Percentiles rank a stretch among this genome's conserved stretches.
Conservation (phyloP, 176 grass and related monocot species). For the Ensete ventricosum region DNA sequence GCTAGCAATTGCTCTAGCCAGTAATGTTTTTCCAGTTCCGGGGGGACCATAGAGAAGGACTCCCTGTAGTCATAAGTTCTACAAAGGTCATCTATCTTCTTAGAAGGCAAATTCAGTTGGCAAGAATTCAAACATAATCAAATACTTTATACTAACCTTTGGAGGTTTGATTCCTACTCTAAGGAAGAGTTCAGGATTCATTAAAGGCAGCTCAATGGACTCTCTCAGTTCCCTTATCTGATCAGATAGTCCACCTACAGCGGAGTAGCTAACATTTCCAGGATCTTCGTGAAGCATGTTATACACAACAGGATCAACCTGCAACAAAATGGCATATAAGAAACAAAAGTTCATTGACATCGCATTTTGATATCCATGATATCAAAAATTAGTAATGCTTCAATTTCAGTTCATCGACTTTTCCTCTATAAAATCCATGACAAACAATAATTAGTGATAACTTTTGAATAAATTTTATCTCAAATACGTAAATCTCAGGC, state of each 20-base stretch:
- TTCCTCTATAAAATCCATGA: neutral
- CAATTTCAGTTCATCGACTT: neutral
- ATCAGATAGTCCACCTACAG: conserved; percentile 86
- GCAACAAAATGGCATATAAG: conserved; percentile 1
- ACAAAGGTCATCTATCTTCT: neutral
- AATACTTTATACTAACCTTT: conserved; percentile 44
- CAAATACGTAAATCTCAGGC: neutral
- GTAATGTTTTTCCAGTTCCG: conserved; percentile 90
- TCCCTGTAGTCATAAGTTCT: conserved; percentile 46
- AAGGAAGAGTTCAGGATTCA: conserved; percentile 92
- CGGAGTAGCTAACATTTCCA: conserved; percentile 95
- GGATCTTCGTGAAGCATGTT: conserved; percentile 99
- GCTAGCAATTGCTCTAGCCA: conserved; percentile 93
- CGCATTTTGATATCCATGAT: conserved; percentile 7
- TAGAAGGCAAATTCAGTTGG: neutral
- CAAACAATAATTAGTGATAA: too few relatives aligned
- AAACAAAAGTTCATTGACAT: neutral
- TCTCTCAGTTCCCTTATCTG: conserved; percentile 92
- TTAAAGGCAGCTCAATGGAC: conserved; percentile 85
- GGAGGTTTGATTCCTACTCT: conserved; percentile 90
- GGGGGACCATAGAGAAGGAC: conserved; percentile 95
- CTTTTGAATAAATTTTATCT: neutral
- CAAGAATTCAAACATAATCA: too few relatives aligned
- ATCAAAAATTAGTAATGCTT: neutral
- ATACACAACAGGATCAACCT: conserved; percentile 94